Base-by-base conservation (phyloP, 768 basidiomycete genomes). In the Amanita molliuscula region DNA sequence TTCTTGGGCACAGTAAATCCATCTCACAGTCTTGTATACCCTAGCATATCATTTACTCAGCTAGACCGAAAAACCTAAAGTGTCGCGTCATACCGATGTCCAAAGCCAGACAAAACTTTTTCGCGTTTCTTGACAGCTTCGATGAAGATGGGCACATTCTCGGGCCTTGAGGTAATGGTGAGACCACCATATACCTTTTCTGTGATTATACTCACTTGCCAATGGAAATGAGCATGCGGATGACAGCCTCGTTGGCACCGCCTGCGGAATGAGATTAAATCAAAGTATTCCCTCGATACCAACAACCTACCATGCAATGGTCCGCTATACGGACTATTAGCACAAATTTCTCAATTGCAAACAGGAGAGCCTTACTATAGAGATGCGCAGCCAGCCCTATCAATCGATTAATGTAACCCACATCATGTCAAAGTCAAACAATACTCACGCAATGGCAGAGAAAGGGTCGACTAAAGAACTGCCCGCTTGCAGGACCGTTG, bases 181-280 rank as follows among this genome's bases (percentile, higher is more conserved):
- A 48, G 29, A 26, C n/a, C 3, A 16, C 4, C 16, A 20, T 6
- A 26, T 20, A 16, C 8, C 25, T 47, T 38, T 48, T 3, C 13
- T 13, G 3, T 34, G 11, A 7, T 33, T 21, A 5, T 18, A 62
- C 79, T 59, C 58, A 87, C 79, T 79, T 80, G 58, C 89, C 91
- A 54, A 95, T 92, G 1, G 87, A 82, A 37, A 90, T 75, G 36
- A 95, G 71, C 93, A 95, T 95, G 11, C 93, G 82, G 60, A 95
- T 91, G 53, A 95, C 92, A 4, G 92, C 90, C 64, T 95, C 91
- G 57, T 92, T 92, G 3, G 91, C 92, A 46, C 91, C 90, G 55
- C 89, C 88, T 76, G 42, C 35, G 52, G 33, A 10, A 20, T 16
- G 44, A 52, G 51, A 23, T 46, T 52, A 11, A 52, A n/a, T 15